Conservation (phyloP, 345 rosid genomes). For the Noccaea caerulescens region DNA sequence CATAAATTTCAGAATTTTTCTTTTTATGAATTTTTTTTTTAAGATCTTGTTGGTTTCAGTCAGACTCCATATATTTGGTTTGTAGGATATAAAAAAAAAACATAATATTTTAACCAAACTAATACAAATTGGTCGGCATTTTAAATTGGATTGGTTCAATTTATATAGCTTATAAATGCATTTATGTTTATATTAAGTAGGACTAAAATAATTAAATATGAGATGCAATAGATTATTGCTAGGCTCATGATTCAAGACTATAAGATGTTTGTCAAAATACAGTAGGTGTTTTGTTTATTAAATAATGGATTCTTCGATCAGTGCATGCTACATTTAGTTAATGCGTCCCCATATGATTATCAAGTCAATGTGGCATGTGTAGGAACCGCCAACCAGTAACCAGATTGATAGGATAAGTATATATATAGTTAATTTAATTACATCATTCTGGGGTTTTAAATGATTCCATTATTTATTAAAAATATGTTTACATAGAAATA, state of each 20-base stretch:
- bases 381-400: conserved; percentile 13
- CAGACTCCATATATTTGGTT: neutral
- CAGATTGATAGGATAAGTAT: conserved; percentile 7
- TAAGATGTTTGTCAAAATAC: conserved; percentile 46
- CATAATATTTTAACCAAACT: too few species aligned
- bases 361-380: conserved; percentile 35
- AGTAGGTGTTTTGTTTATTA: conserved; percentile 37
- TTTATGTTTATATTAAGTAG: neutral
- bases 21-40: neutral
- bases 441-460: neutral
- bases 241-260: conserved; percentile 55
- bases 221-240: conserved; percentile 35
- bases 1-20: neutral
- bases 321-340: conserved; percentile 27
- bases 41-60: neutral
- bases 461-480: neutral
- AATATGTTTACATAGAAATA: too few species aligned
- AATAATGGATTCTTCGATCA: conserved; percentile 28
- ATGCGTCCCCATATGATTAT: conserved; percentile 36
- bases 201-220: conserved; percentile 18
- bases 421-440: neutral
- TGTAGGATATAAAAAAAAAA: neutral
- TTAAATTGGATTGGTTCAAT: conserved; percentile 8
- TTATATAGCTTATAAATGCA: neutral
- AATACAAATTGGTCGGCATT: neutral